Conservation (phyloP, 208 protist genomes). For the Leishmania mexicana region DNA sequence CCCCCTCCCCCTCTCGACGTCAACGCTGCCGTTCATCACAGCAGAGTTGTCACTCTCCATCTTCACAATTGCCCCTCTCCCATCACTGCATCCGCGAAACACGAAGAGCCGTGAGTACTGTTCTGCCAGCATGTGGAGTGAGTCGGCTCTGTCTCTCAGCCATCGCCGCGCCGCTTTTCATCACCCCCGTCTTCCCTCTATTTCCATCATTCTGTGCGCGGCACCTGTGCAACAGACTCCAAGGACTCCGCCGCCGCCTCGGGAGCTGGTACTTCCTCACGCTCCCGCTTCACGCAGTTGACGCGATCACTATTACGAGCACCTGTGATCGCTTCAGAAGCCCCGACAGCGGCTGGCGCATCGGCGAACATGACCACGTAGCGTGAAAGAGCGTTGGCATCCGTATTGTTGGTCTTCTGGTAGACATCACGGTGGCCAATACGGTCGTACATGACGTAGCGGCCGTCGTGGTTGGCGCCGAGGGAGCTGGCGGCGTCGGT, state of each 20-base stretch:
- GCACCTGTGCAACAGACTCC: slow-evolving; percentile 8
- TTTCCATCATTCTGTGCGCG: slow-evolving; percentile 8
- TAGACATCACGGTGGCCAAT: slow-evolving; percentile 61
- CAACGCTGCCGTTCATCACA: background rate
- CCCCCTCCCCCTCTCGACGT: background rate
- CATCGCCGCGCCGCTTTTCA: background rate
- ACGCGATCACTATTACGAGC: background rate
- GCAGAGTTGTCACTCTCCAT: background rate
- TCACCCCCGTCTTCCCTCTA: background rate
- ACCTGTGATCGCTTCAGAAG: background rate
- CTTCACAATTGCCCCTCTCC: background rate
- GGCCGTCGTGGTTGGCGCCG: slow-evolving; percentile 49
- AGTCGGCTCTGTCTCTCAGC: background rate
- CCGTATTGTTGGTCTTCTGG: slow-evolving; percentile 61
- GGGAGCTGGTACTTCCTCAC: background rate
- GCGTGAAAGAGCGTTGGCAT: slow-evolving; percentile 47
- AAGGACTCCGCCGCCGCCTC: slow-evolving; percentile 7
- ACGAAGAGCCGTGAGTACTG: background rate
- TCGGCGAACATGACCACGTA: slow-evolving; percentile 70
- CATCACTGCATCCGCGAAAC: background rate
- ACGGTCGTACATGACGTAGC: slow-evolving; percentile 68
- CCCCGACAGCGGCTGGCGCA: slow-evolving; percentile 8
- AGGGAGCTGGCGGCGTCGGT: slow-evolving; percentile 23
- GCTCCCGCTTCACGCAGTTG: slow-evolving; percentile 28
- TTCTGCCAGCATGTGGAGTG: background rate